Percentiles rank a stretch among this genome's conserved stretches.
phyloP scores from a whole-genome alignment of 257 asterid genomes.

The Solanum etuberosum region DNA sequence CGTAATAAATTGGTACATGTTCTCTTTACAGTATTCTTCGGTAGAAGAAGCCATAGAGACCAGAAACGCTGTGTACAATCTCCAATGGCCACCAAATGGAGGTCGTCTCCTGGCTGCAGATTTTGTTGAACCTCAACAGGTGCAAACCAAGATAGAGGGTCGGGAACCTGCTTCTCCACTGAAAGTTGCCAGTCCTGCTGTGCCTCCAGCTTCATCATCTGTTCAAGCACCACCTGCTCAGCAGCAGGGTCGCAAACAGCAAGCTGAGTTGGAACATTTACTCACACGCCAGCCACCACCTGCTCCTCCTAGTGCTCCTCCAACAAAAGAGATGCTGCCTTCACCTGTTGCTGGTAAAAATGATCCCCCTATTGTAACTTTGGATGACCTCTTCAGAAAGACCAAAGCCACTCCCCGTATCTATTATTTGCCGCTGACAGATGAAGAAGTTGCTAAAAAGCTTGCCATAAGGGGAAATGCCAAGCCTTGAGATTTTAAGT shows the following conservation, averaged over 20 bases:
- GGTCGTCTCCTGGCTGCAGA: slow-evolving; percentile 29
- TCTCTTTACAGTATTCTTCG: slow-evolving; percentile 14
- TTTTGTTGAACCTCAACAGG: slow-evolving; percentile 29
- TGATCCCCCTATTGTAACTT: slow-evolving; percentile 14
- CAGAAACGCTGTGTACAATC: slow-evolving; percentile 22
- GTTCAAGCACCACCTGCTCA: slow-evolving; percentile 2
- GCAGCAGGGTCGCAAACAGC: slow-evolving; percentile 8
- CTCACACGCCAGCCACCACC: slow-evolving; percentile 1
- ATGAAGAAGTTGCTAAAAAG: slow-evolving; percentile 21
- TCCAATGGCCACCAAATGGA: slow-evolving; percentile 28
- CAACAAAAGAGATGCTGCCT: background rate
- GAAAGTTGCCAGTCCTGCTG: background rate
- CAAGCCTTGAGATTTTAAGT: background rate
- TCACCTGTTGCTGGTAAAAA: slow-evolving; percentile 1
- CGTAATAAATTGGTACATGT: background rate
- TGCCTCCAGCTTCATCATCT: background rate
- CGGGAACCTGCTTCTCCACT: background rate
- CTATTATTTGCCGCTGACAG: slow-evolving; percentile 27
- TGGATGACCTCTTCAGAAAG: slow-evolving; percentile 29
- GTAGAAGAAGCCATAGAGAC: slow-evolving; percentile 27
- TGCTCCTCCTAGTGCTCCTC: slow-evolving; percentile 4
- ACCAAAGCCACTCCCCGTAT: slow-evolving; percentile 26
- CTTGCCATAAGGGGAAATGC: background rate
- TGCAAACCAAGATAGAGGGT: slow-evolving; percentile 9
- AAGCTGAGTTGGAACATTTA: background rate